phyloP scores from a whole-genome alignment of 2,329 filamentous ascomycete genomes.

The Ceratocystis albifundus region DNA sequence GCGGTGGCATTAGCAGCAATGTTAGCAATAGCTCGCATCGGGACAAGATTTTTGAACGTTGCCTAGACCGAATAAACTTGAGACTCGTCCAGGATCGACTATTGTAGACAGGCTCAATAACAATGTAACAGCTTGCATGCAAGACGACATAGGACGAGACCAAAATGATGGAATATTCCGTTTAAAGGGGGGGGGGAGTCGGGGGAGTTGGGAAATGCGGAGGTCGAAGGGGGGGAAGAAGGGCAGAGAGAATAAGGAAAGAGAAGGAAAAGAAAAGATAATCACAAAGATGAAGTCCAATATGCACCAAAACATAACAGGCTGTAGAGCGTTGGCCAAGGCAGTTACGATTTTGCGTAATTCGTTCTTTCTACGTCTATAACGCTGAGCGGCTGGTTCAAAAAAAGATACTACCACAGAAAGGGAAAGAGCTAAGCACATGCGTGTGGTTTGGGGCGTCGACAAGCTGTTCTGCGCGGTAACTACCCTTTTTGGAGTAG shows the following conservation, averaged over 20 bases:
- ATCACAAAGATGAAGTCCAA: background rate
- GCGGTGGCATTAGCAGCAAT: no score
- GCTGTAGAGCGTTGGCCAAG: background rate
- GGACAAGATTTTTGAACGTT: no score
- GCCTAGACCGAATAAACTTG: no score
- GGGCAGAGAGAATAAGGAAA: background rate
- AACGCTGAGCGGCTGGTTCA: background rate
- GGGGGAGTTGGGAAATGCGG: no score
- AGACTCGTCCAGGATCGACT: no score
- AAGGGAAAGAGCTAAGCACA: background rate
- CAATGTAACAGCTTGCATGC: no score
- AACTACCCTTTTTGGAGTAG: background rate
- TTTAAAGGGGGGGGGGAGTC: no score
- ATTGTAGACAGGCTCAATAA: no score
- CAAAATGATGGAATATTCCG: no score
- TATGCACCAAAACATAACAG: slow-evolving; percentile 1
- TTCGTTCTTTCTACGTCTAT: background rate
- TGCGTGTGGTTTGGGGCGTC: no score
- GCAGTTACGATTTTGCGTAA: background rate
- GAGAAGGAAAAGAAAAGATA: background rate
- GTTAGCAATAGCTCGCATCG: no score
- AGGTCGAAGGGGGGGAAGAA: background rate
- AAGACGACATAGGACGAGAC: no score
- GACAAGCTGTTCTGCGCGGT: background rate
- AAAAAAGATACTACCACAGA: background rate